Conservation (phyloP, 805 yeast species). For the Metschnikowia matae region DNA sequence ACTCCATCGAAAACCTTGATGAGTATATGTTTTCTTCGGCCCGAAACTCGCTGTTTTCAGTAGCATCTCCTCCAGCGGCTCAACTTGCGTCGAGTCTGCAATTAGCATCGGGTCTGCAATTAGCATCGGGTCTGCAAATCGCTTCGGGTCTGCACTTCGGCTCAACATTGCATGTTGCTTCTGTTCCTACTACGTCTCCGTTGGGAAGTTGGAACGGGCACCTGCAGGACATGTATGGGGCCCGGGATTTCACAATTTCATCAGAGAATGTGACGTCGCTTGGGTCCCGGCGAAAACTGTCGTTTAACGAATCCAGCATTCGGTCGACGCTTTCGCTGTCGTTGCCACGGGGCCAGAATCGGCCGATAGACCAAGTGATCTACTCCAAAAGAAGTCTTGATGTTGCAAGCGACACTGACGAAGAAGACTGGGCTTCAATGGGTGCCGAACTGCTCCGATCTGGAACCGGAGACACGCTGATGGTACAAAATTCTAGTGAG, state of each 20-base stretch:
- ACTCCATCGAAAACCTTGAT: constrained; percentile 40
- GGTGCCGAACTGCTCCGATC: constrained; percentile 69
- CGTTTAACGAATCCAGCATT: constrained; percentile 41
- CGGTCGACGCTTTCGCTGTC: constrained; percentile 38
- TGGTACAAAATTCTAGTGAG: constrained; percentile 1
- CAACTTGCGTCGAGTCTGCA: too few relatives aligned
- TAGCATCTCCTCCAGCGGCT: constrained; percentile 28
- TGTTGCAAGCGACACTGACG: constrained; percentile 72
- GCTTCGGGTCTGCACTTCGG: constrained; percentile 1
- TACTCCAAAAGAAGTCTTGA: neutral
- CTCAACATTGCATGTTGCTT: constrained; percentile 9
- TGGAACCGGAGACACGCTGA: constrained; percentile 14
- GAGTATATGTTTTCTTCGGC: constrained; percentile 41
- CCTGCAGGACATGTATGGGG: constrained; percentile 6
- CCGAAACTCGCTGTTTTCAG: constrained; percentile 30
- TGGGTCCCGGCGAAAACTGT: constrained; percentile 32
- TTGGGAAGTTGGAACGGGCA: constrained; percentile 21
- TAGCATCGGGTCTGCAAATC: constrained; percentile 22
- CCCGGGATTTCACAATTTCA: constrained; percentile 11
- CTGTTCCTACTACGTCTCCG: constrained; percentile 23
- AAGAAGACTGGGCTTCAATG: constrained; percentile 92
- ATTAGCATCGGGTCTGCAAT: constrained; percentile 2
- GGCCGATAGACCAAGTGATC: constrained; percentile 2
- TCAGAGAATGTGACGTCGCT: constrained; percentile 21
- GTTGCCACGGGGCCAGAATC: constrained; percentile 13